Evolutionary conservation across 2,329 filamentous ascomycete genomes (phyloP), one percentile per base, ranked within the genome.

Genomic region (Clarireedia sp.): DNA sequence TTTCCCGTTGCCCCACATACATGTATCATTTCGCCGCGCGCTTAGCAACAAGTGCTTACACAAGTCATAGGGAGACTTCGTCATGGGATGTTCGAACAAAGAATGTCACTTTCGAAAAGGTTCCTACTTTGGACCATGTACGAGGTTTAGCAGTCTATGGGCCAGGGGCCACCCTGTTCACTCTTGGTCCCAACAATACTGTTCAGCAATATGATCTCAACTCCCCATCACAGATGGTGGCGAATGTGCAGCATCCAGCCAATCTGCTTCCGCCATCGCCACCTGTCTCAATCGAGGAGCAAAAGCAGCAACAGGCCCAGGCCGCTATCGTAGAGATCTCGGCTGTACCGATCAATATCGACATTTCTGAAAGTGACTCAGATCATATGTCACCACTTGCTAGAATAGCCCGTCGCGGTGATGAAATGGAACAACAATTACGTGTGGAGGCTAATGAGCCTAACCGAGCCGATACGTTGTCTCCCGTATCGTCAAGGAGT

Each of bases 1-100:
- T 33, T 48, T 43, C n/a, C 51, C 41, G 33, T 55, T 51, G 10
- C 54, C 43, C 53, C 48, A 48, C 52, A 57, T 65, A 58, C 66
- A 63, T 61, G 58, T 63, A 49, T 59, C 61, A 72, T 75, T 75
- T 68, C 26, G 33, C 72, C 75, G 75, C 75, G 75, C 75, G 75
- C 73, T 74, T 75, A 76, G 64, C 64, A 51, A 62, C 66, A 66
- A 64, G 66, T 57, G 63, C 70, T 71, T 67, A 72, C 67, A 64
- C 58, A 56, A 57, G 61, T 58, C 58, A 53, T 55, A 90, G 91
- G 54, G 88, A 96, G 77, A 96, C 91, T 38, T 85, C 89, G 65
- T 87, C 90, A 56, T 99, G 94, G 92, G 94, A 99, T 76, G 94
- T 99, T 45, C 82, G 91, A 60, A 99, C 94, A n/a, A 97, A 97